Evolutionary conservation across 306 rosid genomes (phyloP).

Genomic region (Quercus ilex): DNA sequence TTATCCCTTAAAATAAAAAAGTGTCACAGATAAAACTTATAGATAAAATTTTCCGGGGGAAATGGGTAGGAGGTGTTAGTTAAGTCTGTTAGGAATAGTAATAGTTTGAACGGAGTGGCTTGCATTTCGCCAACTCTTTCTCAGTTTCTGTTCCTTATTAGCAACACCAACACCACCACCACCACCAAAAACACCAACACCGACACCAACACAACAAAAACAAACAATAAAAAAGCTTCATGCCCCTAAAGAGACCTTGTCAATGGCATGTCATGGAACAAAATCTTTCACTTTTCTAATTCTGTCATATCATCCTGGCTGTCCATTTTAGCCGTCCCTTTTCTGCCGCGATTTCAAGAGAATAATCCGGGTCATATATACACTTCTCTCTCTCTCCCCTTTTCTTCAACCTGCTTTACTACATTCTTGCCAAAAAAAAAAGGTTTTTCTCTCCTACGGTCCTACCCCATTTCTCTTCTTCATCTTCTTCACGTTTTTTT

Average conservation of each 20-base stretch:
- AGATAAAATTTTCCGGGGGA: background rate
- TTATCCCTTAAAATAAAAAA: background rate
- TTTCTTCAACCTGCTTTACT: constrained; percentile 21
- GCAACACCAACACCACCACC: too few species aligned
- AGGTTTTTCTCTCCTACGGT: constrained; percentile 27
- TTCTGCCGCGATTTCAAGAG: constrained; percentile 14
- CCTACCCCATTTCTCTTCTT: background rate
- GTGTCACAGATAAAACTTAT: background rate
- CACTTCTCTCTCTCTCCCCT: constrained; percentile 23
- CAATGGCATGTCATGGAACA: constrained; percentile 27
- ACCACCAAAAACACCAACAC: too few species aligned
- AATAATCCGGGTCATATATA: constrained; percentile 40
- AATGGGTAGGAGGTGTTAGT: background rate
- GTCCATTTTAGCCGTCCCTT: constrained; percentile 19
- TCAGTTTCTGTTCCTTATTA: background rate
- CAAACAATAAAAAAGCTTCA: background rate
- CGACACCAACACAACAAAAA: constrained; percentile 6
- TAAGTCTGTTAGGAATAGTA: constrained; percentile 2
- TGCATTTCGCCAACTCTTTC: constrained; percentile 36
- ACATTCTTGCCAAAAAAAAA: constrained; percentile 29
- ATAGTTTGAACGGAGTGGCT: constrained; percentile 40
- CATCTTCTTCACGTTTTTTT: background rate
- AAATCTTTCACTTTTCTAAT: constrained; percentile 37
- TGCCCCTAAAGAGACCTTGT: constrained; percentile 15
- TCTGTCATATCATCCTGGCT: constrained; percentile 40